These are phyloP conservation scores for Ceratocystis smalleyi DNA, from an alignment of 2,329 filamentous ascomycete genomes.

Conservation along the genomic window DNA sequence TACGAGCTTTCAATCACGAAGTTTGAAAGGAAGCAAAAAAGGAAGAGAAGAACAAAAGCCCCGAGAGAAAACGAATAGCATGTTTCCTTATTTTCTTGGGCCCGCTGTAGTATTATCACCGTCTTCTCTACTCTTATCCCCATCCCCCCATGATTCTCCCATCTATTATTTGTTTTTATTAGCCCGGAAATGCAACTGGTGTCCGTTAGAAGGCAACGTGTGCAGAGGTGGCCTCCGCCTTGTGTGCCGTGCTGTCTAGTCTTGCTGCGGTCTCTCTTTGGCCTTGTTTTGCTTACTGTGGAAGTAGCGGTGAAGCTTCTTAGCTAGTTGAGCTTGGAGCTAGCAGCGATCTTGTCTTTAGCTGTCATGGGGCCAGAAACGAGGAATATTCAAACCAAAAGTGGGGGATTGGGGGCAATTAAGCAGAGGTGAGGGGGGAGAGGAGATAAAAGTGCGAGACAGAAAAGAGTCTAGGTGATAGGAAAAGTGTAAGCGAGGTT, in stretches of 20 bases:
- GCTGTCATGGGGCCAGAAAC: neutral
- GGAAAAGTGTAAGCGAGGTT: neutral
- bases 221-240: neutral
- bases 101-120: neutral
- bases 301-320: slow-evolving; percentile 6
- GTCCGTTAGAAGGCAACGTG: neutral
- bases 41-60: neutral
- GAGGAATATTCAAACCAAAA: neutral
- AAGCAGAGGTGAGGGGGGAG: neutral
- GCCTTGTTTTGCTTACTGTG: neutral
- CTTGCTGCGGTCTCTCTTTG: neutral
- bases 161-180: neutral
- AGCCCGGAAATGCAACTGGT: neutral
- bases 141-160: neutral
- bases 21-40: neutral
- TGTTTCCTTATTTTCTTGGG: neutral
- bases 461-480: neutral
- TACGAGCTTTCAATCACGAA: neutral
- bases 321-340: neutral
- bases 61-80: neutral
- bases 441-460: neutral
- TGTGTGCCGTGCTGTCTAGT: neutral
- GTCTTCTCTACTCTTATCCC: neutral
- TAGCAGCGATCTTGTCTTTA: neutral
- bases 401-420: neutral